Conservation (phyloP, 75 land plant genomes). For the Selaginella tamariscina region DNA sequence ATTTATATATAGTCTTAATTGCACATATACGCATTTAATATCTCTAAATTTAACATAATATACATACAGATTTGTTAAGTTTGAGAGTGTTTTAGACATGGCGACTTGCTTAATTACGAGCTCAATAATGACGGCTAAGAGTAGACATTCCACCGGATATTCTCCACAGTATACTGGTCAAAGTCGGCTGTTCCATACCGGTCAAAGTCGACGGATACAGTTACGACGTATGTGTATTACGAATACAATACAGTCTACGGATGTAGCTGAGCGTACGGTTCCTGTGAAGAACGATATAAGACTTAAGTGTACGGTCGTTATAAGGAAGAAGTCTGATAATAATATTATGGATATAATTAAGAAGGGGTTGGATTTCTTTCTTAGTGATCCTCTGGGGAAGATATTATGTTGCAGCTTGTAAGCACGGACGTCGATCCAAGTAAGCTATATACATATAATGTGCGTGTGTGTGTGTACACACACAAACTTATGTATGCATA, state of each 20-base stretch:
- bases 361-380: conserved; percentile 34
- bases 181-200: too few relatives aligned
- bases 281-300: too few relatives aligned
- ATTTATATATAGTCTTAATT: too few relatives aligned
- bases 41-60: too few relatives aligned
- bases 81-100: too few relatives aligned
- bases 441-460: conserved; percentile 10
- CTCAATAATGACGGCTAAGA: too few relatives aligned
- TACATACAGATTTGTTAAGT: too few relatives aligned
- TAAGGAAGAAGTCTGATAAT: conserved; percentile 43
- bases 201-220: background rate
- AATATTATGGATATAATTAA: conserved; percentile 33
- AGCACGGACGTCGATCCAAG: conserved; percentile 73
- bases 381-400: conserved; percentile 41
- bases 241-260: background rate
- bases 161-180: too few relatives aligned
- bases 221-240: background rate
- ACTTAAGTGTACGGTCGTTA: conserved; percentile 28
- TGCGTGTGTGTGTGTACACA: too few relatives aligned
- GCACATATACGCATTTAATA: background rate
- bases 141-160: too few relatives aligned
- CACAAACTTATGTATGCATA: background rate
- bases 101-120: too few relatives aligned
- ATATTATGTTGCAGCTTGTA: conserved; percentile 56
- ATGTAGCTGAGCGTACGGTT: background rate